Base-by-base conservation (phyloP, 2,329 filamentous ascomycete species). In the Pseudocercospora musae region DNA sequence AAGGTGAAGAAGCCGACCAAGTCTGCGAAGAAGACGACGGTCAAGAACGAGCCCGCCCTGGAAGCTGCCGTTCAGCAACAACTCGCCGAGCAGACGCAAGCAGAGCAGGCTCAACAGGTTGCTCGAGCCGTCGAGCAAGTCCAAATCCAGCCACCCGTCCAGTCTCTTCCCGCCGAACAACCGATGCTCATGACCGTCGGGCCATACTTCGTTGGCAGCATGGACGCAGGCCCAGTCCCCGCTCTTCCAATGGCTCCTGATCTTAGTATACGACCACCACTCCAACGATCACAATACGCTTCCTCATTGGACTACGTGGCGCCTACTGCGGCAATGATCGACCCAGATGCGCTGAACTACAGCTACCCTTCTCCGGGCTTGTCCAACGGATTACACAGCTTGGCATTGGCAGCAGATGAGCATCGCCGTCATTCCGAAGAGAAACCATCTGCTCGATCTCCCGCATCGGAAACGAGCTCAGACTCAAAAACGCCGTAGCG, bases 1-100 rank as follows among this genome's bases (percentile, higher is more conserved):
- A 78, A 78, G 63, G 73, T 76, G 57, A 79, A 79, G 69, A 81
- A 80, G 70, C 60, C 70, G n/a, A 73, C 74, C 42, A 79, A 78
- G 68, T 52, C 66, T 4, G 46, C 69, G 6, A 74, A 72, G 64
- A 76, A 75, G 66, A 58, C 68, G 11, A 48, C 57, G 8, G 44
- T 68, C 37, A 73, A 73, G 62, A 59, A 67, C 9, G 72, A 74
- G 57, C 66, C 70, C 13, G 71, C 62, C 9, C 60, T 75, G 48
- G 73, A 75, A 64, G 71, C 71, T 27, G 73, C 73, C 6, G 68
- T 75, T 42, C 71, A 74, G 66, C 72, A 74, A 57, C 72, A 75
- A 50, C 62, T 75, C 13, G 72, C 71, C 11, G 71, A 75, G 49
- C 64, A 68, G 37, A 55, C 63, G 5, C 68, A 68, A 57, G 60